Conservation (phyloP, 805 yeast genomes). For the Saturnispora zaruensis region DNA sequence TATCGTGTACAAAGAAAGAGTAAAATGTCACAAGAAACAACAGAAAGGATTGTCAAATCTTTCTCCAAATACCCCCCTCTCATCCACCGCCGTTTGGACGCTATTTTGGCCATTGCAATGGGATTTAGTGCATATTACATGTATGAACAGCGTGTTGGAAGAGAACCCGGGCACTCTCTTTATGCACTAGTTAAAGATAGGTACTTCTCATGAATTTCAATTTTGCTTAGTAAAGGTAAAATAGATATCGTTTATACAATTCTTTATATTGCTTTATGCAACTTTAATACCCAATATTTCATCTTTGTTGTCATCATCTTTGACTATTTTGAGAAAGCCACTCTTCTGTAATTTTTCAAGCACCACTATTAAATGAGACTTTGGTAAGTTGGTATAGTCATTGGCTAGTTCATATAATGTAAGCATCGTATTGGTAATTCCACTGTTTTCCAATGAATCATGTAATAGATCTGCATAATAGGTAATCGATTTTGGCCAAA, state of each 20-base stretch:
- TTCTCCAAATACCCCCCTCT: conserved; percentile 8
- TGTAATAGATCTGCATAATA: conserved; percentile 3
- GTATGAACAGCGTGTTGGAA: conserved; percentile 49
- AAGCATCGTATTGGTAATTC: conserved; percentile 3
- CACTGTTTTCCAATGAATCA: not conserved
- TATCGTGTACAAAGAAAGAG: not conserved
- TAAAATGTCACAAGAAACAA: not conserved
- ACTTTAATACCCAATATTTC: conserved; percentile 7
- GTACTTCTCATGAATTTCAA: conserved; percentile 11
- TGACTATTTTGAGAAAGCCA: conserved; percentile 1
- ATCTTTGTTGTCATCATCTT: conserved; percentile 1
- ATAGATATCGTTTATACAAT: not conserved
- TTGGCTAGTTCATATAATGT: conserved; percentile 13
- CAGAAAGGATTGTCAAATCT: not conserved
- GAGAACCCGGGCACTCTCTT: conserved; percentile 52
- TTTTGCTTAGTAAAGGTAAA: not conserved
- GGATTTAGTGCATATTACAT: conserved; percentile 59
- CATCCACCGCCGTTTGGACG: conserved; percentile 43
- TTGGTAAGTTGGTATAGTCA: conserved; percentile 11
- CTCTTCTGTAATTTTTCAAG: conserved; percentile 40
- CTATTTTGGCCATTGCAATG: conserved; percentile 51
- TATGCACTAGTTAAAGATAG: conserved; percentile 34
- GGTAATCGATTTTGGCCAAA: conserved; percentile 1
- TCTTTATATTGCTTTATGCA: conserved; percentile 3
- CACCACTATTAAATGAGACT: conserved; percentile 20